These are phyloP conservation scores for Grosmannia penicillata DNA, from an alignment of 2,329 filamentous ascomycete genomes.

Conservation along the genomic window DNA sequence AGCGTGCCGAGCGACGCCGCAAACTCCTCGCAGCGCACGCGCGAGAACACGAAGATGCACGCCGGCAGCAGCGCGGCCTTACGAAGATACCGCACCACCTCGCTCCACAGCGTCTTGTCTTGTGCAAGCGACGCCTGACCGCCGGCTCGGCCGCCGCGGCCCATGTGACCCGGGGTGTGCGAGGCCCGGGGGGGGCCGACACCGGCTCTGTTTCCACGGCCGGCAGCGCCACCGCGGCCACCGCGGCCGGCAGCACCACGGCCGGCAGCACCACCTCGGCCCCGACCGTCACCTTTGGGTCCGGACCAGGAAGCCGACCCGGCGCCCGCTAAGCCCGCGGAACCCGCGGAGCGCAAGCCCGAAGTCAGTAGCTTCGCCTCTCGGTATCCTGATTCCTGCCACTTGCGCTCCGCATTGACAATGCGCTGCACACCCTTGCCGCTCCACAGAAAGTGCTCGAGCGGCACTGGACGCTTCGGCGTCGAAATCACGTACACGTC, in stretches of 20 bases:
- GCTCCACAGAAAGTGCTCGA: slow-evolving; percentile 95
- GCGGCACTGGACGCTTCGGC: slow-evolving; percentile 80
- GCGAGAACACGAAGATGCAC: slow-evolving; percentile 98
- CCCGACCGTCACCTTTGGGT: slow-evolving; percentile 33
- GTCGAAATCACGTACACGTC: slow-evolving; percentile 99
- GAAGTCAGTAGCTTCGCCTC: no score
- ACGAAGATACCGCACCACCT: slow-evolving; percentile 79
- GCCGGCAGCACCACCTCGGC: slow-evolving; percentile 25
- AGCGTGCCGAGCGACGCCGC: slow-evolving; percentile 89
- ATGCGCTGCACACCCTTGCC: slow-evolving; percentile 89
- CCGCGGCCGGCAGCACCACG: slow-evolving; percentile 21
- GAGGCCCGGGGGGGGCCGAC: slow-evolving; percentile 45
- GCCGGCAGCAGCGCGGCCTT: slow-evolving; percentile 79
- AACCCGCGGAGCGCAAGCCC: slow-evolving; percentile 31
- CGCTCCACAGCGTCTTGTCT: slow-evolving; percentile 93
- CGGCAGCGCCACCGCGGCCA: slow-evolving; percentile 29
- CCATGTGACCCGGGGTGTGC: slow-evolving; percentile 69
- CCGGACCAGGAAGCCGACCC: no score
- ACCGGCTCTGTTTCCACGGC: no score
- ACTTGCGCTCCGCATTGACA: slow-evolving; percentile 82
- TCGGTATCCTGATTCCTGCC: slow-evolving; percentile 88
- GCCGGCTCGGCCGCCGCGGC: slow-evolving; percentile 68
- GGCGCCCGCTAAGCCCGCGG: no score
- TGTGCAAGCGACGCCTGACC: slow-evolving; percentile 82
- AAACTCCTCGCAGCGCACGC: slow-evolving; percentile 94